These are phyloP conservation scores for Colletotrichum tanaceti DNA, from an alignment of 2,329 filamentous ascomycete genomes.

Conservation along the genomic window DNA sequence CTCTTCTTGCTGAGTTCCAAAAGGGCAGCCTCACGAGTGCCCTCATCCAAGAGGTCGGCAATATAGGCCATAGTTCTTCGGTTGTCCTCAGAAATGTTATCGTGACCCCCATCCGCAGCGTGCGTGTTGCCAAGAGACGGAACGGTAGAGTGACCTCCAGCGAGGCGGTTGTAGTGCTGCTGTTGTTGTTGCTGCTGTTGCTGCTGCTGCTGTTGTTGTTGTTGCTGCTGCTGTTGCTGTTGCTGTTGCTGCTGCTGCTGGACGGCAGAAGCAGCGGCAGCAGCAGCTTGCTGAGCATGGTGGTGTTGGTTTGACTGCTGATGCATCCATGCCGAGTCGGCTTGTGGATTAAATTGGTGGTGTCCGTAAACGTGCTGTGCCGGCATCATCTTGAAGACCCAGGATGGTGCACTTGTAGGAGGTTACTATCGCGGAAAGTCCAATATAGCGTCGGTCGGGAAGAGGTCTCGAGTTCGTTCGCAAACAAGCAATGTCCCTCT, in stretches of 20 bases:
- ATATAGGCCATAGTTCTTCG: conserved; percentile 93
- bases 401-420: not conserved
- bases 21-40: conserved; percentile 87
- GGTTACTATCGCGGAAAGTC: not conserved
- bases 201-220: conserved; percentile 44
- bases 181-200: conserved; percentile 51
- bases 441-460: not conserved
- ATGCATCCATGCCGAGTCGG: conserved; percentile 75
- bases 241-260: conserved; percentile 62
- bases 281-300: conserved; percentile 66
- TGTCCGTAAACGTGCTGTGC: conserved; percentile 75
- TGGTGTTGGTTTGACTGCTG: conserved; percentile 71
- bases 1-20: conserved; percentile 98
- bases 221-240: too few relatives aligned
- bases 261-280: conserved; percentile 63
- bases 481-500: not conserved
- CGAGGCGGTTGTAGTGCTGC: conserved; percentile 79
- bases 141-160: conserved; percentile 70
- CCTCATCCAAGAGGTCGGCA: conserved; percentile 88
- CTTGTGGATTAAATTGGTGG: conserved; percentile 73
- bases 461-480: not conserved
- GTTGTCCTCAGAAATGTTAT: conserved; percentile 88
- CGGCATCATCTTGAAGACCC: conserved; percentile 66
- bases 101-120: conserved; percentile 67
- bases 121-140: conserved; percentile 60